These are phyloP conservation scores for Hygrophila difformis DNA, from an alignment of 257 asterid species.

Conservation along the genomic window DNA sequence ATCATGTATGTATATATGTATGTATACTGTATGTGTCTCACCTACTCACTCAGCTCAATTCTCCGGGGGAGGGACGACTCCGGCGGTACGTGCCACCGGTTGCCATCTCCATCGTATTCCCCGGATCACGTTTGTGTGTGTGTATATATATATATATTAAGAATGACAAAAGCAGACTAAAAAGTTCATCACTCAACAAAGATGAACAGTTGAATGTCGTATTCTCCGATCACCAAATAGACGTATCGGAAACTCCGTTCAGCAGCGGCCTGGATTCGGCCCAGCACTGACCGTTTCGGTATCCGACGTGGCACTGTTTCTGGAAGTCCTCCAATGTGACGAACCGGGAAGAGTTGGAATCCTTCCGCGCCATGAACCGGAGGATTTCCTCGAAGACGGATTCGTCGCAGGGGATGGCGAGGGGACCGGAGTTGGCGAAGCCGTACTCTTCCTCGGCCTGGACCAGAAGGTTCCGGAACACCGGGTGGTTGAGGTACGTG, in stretches of 20 bases:
- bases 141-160: not conserved
- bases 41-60: no score
- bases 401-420: conserved; percentile 61
- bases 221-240: conserved; percentile 21
- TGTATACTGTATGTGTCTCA: no score
- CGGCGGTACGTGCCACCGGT: conserved; percentile 16
- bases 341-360: conserved; percentile 37
- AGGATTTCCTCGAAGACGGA: conserved; percentile 43
- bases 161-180: conserved; percentile 12
- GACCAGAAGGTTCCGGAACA: conserved; percentile 39
- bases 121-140: not conserved
- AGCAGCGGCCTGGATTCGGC: conserved; percentile 52
- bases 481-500: conserved; percentile 47
- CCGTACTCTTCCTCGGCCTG: conserved; percentile 61
- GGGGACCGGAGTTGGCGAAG: conserved; percentile 45
- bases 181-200: not conserved
- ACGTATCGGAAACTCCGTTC: conserved; percentile 28
- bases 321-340: conserved; percentile 49
- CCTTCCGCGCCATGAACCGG: conserved; percentile 38
- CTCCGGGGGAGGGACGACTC: conserved; percentile 74
- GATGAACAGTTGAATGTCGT: not conserved
- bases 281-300: conserved; percentile 36
- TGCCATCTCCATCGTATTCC: conserved; percentile 32
- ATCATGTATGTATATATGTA: no score
- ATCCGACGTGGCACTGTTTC: conserved; percentile 36